A percentile compares a stretch with the other conserved stretches of the same genome.
Evolutionary conservation across 2,329 filamentous ascomycete genomes (phyloP).

Genomic region (Metarhizium brunneum): DNA sequence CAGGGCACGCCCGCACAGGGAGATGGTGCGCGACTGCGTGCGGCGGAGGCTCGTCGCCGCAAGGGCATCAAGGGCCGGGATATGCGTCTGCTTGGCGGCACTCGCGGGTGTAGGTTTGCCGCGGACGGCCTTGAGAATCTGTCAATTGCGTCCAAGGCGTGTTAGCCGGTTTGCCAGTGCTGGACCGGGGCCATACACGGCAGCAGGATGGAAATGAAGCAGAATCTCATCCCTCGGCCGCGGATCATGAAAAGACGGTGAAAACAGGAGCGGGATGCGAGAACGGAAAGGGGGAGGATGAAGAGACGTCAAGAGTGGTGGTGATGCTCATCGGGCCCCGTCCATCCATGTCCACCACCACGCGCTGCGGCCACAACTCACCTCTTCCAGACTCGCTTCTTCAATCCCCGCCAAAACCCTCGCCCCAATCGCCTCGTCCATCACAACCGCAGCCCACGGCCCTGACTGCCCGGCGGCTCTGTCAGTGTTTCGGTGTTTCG

Average conservation of each 20-base stretch:
- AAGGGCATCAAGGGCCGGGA: constrained; percentile 38
- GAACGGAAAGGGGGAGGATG: no score
- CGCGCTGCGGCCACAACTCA: constrained; percentile 22
- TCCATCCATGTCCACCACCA: no score
- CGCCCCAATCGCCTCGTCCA: constrained; percentile 35
- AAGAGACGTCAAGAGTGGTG: background rate
- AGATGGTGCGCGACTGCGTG: constrained; percentile 37
- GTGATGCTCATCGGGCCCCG: no score
- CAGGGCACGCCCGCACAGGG: constrained; percentile 42
- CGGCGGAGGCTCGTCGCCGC: constrained; percentile 36
- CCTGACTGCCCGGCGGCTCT: background rate
- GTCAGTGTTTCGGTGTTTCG: background rate
- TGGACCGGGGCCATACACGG: no score
- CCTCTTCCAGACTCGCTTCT: constrained; percentile 50
- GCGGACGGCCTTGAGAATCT: constrained; percentile 9
- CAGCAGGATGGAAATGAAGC: no score
- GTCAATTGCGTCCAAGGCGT: no score
- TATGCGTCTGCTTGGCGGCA: constrained; percentile 23
- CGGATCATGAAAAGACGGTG: no score
- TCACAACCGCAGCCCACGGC: constrained; percentile 7
- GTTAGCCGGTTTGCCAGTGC: no score
- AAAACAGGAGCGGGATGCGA: no score
- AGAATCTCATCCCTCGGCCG: no score
- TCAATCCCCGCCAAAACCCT: constrained; percentile 46
- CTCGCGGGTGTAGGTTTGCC: background rate